phyloP scores from a whole-genome alignment of 2,329 filamentous ascomycete species.

The Arachnopeziza araneosa region DNA sequence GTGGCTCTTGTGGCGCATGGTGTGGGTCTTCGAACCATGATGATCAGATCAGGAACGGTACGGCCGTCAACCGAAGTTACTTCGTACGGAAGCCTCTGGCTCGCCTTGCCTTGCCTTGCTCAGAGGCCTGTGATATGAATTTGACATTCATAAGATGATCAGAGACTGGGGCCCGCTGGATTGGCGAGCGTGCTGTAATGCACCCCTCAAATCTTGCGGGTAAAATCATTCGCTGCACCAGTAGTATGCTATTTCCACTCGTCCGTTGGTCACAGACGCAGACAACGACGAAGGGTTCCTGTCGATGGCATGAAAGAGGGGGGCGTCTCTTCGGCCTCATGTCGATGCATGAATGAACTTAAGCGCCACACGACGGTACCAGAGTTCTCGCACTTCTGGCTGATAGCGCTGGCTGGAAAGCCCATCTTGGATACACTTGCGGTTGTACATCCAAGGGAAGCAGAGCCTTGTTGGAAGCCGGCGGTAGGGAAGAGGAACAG shows the following conservation, averaged over 20 bases:
- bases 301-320: background rate
- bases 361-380: background rate
- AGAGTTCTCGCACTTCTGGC: background rate
- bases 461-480: background rate
- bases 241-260: background rate
- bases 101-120: background rate
- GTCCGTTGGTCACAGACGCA: background rate
- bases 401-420: background rate
- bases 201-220: slow-evolving; percentile 17
- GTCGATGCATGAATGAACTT: background rate
- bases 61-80: background rate
- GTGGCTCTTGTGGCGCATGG: slow-evolving; percentile 13
- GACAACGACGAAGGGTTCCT: background rate
- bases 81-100: background rate
- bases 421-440: background rate
- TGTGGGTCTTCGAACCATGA: slow-evolving; percentile 4
- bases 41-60: slow-evolving; percentile 14
- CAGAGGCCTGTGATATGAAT: slow-evolving; percentile 4
- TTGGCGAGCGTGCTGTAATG: background rate
- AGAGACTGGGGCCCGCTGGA: slow-evolving; percentile 2
- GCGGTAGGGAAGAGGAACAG: background rate
- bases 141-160: slow-evolving; percentile 15
- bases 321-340: background rate
- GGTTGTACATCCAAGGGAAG: too few species aligned
- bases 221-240: slow-evolving; percentile 2